Base-by-base conservation (phyloP, 345 rosid species). In the Trapa incisa region DNA sequence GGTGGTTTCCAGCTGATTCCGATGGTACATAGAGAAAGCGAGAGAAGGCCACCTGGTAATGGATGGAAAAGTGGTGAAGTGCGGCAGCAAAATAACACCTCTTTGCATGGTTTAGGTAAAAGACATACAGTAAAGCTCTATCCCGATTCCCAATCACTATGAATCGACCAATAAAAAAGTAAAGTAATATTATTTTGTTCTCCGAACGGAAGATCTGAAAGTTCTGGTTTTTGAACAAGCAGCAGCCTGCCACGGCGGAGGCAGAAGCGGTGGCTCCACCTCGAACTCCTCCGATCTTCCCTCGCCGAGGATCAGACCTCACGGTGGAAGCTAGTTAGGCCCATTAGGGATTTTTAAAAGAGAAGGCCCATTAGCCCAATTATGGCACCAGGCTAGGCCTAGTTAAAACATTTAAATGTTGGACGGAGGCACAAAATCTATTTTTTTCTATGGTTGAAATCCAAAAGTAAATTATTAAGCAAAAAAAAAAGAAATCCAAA, bases 31-130 rank as follows among this genome's bases (percentile, higher is more conserved):
- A 58, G 62, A 33, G 13, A 6, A 11, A 63, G 48, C 56, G 16
- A 11, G 67, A 56, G 53, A 47, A 9, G 68, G 7, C 3, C n/a
- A 67, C 75, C 74, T 39, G 17, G 65, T 35, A 61, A 75, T 32
- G 58, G 74, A 64, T n/a, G 67, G 39, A 47, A 57, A 37, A 50
- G 60, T 14, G 36, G 77, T 35, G 15, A 67, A 41, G n/a, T 75
- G 72, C 62, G 47, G 38, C 62, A 70, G 67, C 37, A 65, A 37
- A 17, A 65, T 42, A 2, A 47, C 58, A 43, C 54, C 35, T 13
- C 67, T 75, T 14, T 67, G 68, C 81, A 70, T 73, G 50, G n/a
- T 61, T 42, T 36, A 2, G 29, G 29, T 22, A 22, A 22, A 22
- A 22, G 29, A 57, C 3, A 54, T 54, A 54, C 32, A 15, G 6